Percentiles rank a stretch among this genome's conserved stretches.
Evolutionary conservation across 352 stramenopile genomes (phyloP).

Genomic region (Thalassiosira sp.): DNA sequence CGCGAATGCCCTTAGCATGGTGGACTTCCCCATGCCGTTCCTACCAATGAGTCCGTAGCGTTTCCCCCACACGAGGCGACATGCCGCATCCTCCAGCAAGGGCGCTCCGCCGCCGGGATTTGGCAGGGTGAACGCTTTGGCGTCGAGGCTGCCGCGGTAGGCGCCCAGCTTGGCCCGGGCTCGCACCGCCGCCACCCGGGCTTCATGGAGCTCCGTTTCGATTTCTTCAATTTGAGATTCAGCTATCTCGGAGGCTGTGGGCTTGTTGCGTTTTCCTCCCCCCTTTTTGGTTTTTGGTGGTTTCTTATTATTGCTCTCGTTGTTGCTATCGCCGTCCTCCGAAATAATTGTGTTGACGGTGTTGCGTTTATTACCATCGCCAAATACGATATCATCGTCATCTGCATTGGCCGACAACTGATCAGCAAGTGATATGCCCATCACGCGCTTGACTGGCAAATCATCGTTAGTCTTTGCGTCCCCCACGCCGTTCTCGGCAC

Average conservation of each 20-base stretch:
- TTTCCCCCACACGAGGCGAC: slow-evolving; percentile 35
- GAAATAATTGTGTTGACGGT: not conserved
- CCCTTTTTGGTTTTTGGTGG: not conserved
- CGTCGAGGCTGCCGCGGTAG: slow-evolving; percentile 48
- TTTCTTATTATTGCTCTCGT: not conserved
- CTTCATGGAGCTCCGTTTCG: slow-evolving; percentile 37
- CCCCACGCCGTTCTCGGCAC: too few relatives aligned
- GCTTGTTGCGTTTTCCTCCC: not conserved
- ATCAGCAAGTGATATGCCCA: slow-evolving; percentile 7
- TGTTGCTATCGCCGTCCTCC: not conserved
- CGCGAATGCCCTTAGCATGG: slow-evolving; percentile 43
- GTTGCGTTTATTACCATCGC: not conserved
- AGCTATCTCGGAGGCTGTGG: slow-evolving; percentile 20
- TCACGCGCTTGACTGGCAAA: not conserved
- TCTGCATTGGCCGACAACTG: not conserved
- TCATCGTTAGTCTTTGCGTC: not conserved
- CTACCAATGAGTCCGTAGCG: slow-evolving; percentile 51
- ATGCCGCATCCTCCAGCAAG: slow-evolving; percentile 41
- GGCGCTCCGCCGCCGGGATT: slow-evolving; percentile 37
- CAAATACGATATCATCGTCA: not conserved
- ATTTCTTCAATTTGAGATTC: slow-evolving; percentile 24
- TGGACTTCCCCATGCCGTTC: slow-evolving; percentile 50
- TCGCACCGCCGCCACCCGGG: slow-evolving; percentile 25
- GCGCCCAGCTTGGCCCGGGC: slow-evolving; percentile 34
- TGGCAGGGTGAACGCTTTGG: slow-evolving; percentile 39